phyloP scores from a whole-genome alignment of 345 rosid genomes.

The Populus ilicifolia region DNA sequence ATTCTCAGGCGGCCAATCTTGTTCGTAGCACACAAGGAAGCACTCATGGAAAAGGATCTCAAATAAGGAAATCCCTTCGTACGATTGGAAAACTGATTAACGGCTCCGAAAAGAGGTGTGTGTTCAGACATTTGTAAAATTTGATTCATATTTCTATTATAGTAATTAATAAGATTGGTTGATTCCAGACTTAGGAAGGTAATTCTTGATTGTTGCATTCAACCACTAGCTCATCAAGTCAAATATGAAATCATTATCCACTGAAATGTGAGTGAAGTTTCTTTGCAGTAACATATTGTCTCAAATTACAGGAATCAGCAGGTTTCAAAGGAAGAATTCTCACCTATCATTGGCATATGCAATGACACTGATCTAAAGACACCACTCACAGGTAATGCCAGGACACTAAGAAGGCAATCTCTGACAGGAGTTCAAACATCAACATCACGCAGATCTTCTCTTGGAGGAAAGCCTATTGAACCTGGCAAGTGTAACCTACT shows the following conservation, averaged over 20 bases:
- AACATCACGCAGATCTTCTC: constrained; percentile 70
- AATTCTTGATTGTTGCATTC: background rate
- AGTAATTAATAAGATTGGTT: background rate
- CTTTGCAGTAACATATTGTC: background rate
- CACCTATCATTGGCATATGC: constrained; percentile 33
- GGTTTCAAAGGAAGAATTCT: constrained; percentile 29
- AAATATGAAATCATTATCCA: background rate
- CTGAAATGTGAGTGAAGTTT: background rate
- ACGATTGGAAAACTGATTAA: constrained; percentile 80
- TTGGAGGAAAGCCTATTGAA: constrained; percentile 62
- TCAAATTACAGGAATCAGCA: constrained; percentile 40
- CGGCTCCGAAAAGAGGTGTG: constrained; percentile 79
- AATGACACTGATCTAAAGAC: constrained; percentile 35
- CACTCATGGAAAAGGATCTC: constrained; percentile 60
- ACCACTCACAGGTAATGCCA: constrained; percentile 43
- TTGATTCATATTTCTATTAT: background rate
- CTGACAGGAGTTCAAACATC: constrained; percentile 54
- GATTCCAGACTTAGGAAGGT: background rate
- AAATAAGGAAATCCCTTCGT: constrained; percentile 74
- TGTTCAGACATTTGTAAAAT: background rate
- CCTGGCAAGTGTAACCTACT: constrained; percentile 34
- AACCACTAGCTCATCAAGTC: background rate
- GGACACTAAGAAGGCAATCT: constrained; percentile 65
- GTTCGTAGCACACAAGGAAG: constrained; percentile 35
- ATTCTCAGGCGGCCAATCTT: constrained; percentile 27